Evolutionary conservation across 176 grass and related monocot genomes (phyloP).

Genomic region (Oryza glaberrima): DNA sequence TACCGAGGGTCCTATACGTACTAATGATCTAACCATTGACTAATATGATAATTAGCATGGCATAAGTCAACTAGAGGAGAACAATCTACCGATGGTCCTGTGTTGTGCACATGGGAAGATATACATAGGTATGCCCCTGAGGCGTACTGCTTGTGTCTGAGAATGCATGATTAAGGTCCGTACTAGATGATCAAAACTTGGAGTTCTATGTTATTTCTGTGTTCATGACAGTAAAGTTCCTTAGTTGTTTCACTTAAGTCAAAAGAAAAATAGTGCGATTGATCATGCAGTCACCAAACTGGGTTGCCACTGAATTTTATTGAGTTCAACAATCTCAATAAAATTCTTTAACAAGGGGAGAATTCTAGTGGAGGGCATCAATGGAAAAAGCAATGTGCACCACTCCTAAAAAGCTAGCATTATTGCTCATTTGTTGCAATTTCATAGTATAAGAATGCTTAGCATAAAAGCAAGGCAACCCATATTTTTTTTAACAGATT

Average conservation of each 20-base stretch:
- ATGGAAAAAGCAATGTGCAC: neutral
- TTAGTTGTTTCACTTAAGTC: neutral
- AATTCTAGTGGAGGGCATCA: neutral
- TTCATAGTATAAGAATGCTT: neutral
- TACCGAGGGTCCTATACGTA: too few species aligned
- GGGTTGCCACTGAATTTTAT: neutral
- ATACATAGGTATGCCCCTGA: too few species aligned
- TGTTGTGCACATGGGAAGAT: too few species aligned
- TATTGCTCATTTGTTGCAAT: neutral
- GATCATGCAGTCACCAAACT: neutral
- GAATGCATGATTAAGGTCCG: neutral
- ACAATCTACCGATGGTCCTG: too few species aligned
- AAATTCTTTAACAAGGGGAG: neutral
- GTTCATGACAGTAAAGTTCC: neutral
- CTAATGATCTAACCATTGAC: too few species aligned
- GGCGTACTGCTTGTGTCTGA: too few species aligned
- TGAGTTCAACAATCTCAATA: neutral
- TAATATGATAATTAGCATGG: too few species aligned
- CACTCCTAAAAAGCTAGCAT: neutral
- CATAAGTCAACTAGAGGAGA: too few species aligned
- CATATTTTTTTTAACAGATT: constrained; percentile 7
- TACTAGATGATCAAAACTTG: neutral
- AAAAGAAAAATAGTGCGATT: neutral
- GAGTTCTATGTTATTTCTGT: neutral
- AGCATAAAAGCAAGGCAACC: neutral